Percentiles rank a stretch among this genome's conserved stretches.
phyloP scores from a whole-genome alignment of 1,284 basidiomycete species.

The Sphaerobolus stellatus region DNA sequence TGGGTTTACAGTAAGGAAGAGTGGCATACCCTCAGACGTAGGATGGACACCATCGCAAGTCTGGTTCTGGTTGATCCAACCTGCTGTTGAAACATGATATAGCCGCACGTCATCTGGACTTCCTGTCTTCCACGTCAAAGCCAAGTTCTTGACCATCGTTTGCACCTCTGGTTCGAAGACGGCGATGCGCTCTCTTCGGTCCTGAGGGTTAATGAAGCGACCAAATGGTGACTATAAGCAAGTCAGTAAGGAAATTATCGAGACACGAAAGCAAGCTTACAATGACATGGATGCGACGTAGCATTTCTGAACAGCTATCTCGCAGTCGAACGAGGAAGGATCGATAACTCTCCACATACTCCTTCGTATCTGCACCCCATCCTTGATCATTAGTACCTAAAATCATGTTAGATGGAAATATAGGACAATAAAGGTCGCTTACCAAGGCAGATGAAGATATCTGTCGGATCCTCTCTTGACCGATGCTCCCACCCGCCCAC shows the following conservation, averaged over 20 bases:
- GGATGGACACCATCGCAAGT: constrained; percentile 4
- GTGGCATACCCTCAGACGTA: background rate
- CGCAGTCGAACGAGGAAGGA: background rate
- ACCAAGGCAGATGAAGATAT: constrained; percentile 1
- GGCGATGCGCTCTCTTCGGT: background rate
- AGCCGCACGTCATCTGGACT: background rate
- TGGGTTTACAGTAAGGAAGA: background rate
- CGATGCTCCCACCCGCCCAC: background rate
- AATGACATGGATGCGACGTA: constrained; percentile 1
- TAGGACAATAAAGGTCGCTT: background rate
- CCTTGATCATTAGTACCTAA: background rate
- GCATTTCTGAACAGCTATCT: background rate
- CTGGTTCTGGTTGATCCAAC: background rate
- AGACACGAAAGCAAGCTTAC: background rate
- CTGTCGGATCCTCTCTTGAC: background rate
- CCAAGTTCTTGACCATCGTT: background rate
- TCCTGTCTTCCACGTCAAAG: background rate
- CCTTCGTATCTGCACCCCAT: background rate
- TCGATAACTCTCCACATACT: background rate
- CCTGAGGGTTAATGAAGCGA: background rate
- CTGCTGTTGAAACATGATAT: background rate
- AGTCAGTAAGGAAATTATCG: background rate
- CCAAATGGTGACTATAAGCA: constrained; percentile 2
- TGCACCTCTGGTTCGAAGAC: constrained; percentile 2
- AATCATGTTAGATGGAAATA: background rate